A percentile compares a stretch with the other conserved stretches of the same genome.
These are phyloP conservation scores for Pseudogymnoascus verrucosus DNA, from an alignment of 2,329 filamentous ascomycete species.

Conservation along the genomic window DNA sequence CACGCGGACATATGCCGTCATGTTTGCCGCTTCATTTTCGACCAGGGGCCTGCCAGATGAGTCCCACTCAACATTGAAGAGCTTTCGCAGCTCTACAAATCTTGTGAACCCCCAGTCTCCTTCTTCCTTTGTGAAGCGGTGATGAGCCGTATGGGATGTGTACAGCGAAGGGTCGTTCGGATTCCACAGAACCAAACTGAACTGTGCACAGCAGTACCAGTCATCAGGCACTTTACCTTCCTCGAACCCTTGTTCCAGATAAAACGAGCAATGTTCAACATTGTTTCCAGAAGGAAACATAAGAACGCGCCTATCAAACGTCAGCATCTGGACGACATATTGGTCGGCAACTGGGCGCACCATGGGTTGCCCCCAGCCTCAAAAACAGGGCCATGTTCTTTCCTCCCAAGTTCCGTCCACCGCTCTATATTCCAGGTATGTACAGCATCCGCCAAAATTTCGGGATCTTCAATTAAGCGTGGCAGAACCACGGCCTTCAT, in stretches of 20 bases:
- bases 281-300: conserved; percentile 96
- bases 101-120: conserved; percentile 99
- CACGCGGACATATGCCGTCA: conserved; percentile 75
- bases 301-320: conserved; percentile 64
- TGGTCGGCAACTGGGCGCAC: conserved; percentile 39
- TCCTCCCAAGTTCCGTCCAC: conserved; percentile 69
- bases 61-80: conserved; percentile 75
- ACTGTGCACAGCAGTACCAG: conserved; percentile 96
- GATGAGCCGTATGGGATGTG: conserved; percentile 74
- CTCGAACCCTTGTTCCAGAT: conserved; percentile 89
- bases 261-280: conserved; percentile 87
- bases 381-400: conserved; percentile 83
- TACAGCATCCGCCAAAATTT: conserved; percentile 65
- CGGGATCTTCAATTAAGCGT: conserved; percentile 65
- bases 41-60: conserved; percentile 60
- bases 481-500: conserved; percentile 77
- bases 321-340: not conserved
- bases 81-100: conserved; percentile 78
- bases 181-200: conserved; percentile 90
- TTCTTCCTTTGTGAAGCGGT: conserved; percentile 93
- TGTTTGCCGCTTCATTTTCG: conserved; percentile 68
- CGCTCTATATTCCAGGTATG: conserved; percentile 82
- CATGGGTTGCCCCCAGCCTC: conserved; percentile 81
- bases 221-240: conserved; percentile 69
- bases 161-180: conserved; percentile 83